These are phyloP conservation scores for Orbilia ellipsospora DNA, from an alignment of 2,329 filamentous ascomycete genomes.

Conservation along the genomic window DNA sequence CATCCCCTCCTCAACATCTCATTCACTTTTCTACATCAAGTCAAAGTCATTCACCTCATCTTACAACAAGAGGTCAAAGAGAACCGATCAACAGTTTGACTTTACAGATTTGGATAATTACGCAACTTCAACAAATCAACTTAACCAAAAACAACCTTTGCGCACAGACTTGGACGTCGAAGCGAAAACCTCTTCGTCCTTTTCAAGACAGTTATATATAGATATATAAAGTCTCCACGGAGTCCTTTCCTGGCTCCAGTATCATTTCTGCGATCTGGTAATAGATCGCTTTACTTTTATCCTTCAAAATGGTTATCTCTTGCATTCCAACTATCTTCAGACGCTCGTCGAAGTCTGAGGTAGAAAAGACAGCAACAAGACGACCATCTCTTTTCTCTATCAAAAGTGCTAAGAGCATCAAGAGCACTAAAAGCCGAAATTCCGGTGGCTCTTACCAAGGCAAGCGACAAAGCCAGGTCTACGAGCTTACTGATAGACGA, in stretches of 20 bases:
- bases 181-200: conserved; percentile 7
- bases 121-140: neutral
- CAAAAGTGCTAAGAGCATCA: conserved; percentile 44
- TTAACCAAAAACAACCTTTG: conserved; percentile 9
- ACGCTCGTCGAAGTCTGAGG: conserved; percentile 39
- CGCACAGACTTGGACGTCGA: conserved; percentile 19
- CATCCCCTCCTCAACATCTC: conserved; percentile 17
- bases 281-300: conserved; percentile 5
- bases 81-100: conserved; percentile 15
- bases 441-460: conserved; percentile 48
- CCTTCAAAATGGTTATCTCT: conserved; percentile 52
- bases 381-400: conserved; percentile 52
- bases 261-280: conserved; percentile 14
- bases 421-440: conserved; percentile 48
- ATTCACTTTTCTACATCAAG: conserved; percentile 18
- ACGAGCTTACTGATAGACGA: conserved; percentile 54
- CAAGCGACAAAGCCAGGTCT: conserved; percentile 54
- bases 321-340: conserved; percentile 53
- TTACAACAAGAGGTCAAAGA: conserved; percentile 6
- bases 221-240: conserved; percentile 7
- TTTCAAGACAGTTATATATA: conserved; percentile 16
- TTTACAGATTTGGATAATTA: conserved; percentile 10
- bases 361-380: conserved; percentile 44
- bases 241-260: conserved; percentile 14
- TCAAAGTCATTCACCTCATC: neutral